Base-by-base conservation (phyloP, 768 basidiomycete species). In the Tubosaeta sp. region DNA sequence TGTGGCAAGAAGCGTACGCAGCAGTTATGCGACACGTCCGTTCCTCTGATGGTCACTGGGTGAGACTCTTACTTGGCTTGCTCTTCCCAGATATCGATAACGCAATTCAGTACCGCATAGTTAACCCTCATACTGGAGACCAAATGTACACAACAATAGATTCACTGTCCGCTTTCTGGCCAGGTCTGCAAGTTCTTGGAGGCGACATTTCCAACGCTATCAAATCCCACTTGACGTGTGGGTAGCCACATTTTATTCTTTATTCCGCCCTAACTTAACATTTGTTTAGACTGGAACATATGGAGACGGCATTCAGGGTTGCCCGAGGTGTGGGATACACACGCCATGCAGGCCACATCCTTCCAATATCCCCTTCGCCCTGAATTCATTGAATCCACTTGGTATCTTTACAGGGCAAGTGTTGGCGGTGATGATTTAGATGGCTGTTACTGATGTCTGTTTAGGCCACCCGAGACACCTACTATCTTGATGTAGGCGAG, bases 371-470 rank as follows among this genome's bases (percentile, higher is more conserved):
- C 90, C 12, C 71, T 92, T 50, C 76, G 90, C 47, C 90, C 90
- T 52, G 95, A 99, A 69, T 94, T 96, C 59, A 80, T 96, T 50
- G 96, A 99, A 70, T 93, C 90, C 19, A 99, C 92, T 6, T 94
- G 94, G 85, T 96, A 94, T 69, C 74, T 98, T 16, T 97, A 96
- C 62, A 79, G 89, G 46, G 91, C 88, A 58, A 55, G 81, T 67
- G 21, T 30, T 16, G 6, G 22, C 42, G 40, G 10, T 25, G 25
- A 46, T 8, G n/a, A 21, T 40, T 22, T 36, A 30, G 40, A 6
- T 16, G 18, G 10, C 39, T 51, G 25, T 35, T 43, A 5, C 52
- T 58, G 21, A 55, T 35, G 18, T 13, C 36, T 10, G n/a, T 41
- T n/a, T 59, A 94, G 90, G 94, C 94, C 24, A 97, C 95, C 12